Conservation (phyloP, 2,329 filamentous ascomycete genomes). For the Aspergillus pseudonomiae region DNA sequence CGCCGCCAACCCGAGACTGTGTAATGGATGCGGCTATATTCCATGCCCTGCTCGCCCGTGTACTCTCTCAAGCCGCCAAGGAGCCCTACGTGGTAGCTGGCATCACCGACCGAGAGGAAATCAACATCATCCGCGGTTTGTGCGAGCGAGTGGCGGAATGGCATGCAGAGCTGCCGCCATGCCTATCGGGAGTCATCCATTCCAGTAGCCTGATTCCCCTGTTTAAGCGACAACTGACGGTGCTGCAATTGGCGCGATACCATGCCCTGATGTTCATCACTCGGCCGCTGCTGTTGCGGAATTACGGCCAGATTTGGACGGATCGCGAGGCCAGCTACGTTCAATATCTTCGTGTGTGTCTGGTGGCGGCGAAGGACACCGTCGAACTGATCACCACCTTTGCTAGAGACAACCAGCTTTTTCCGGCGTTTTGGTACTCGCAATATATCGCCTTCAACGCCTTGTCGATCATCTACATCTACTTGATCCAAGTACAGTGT, state of each 20-base stretch:
- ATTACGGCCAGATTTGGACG: conserved; percentile 23
- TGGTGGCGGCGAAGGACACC: conserved; percentile 21
- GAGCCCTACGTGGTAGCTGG: conserved; percentile 23
- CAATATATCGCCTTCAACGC: conserved; percentile 31
- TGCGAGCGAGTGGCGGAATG: conserved; percentile 17
- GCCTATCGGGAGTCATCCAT: conserved; percentile 22
- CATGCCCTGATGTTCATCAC: conserved; percentile 28
- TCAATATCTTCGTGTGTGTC: conserved; percentile 19
- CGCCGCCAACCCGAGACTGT: conserved; percentile 20
- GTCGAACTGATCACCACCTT: conserved; percentile 25
- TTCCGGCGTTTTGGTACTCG: conserved; percentile 29
- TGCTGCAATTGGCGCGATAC: conserved; percentile 24
- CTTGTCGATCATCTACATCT: conserved; percentile 26
- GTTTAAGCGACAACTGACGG: conserved; percentile 26
- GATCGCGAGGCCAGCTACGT: conserved; percentile 18
- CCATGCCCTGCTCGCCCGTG: conserved; percentile 23
- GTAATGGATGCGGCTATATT: conserved; percentile 28
- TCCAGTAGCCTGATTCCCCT: conserved; percentile 24
- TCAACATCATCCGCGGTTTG: conserved; percentile 15
- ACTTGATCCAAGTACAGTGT: conserved; percentile 24
- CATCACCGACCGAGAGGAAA: conserved; percentile 14
- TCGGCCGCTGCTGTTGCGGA: conserved; percentile 21
- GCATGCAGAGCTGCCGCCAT: conserved; percentile 20
- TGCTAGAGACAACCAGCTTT: conserved; percentile 24
- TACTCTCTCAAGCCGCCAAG: conserved; percentile 23